These are phyloP conservation scores for Monilinia fructicola DNA, from an alignment of 2,329 filamentous ascomycete species.

Conservation along the genomic window DNA sequence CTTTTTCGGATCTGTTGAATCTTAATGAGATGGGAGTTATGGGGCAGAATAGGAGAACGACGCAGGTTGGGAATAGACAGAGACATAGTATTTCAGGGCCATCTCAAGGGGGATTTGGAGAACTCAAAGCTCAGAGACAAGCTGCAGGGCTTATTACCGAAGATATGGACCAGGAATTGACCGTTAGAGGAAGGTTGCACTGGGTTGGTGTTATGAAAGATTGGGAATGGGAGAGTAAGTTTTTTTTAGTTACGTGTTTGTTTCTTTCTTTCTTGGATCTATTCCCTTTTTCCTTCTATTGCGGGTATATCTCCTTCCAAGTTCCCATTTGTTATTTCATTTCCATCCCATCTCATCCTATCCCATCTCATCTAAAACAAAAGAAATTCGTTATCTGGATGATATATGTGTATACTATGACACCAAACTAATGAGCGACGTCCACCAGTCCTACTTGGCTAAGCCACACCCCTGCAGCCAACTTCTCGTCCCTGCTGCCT, in stretches of 20 bases:
- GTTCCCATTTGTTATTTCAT: too few relatives aligned
- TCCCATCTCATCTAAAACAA: not conserved
- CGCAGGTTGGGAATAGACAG: constrained; percentile 12
- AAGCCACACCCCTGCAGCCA: constrained; percentile 19
- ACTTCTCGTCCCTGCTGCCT: constrained; percentile 6
- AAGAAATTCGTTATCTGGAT: constrained; percentile 5
- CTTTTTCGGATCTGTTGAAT: constrained; percentile 38
- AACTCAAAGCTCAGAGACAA: constrained; percentile 28
- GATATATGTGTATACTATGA: not conserved
- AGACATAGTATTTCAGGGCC: constrained; percentile 26
- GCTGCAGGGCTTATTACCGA: constrained; percentile 38
- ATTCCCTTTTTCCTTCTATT: not conserved
- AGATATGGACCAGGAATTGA: constrained; percentile 57
- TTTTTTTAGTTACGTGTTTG: constrained; percentile 17
- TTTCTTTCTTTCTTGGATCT: not conserved
- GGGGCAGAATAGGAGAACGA: not conserved
- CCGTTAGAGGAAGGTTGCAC: constrained; percentile 64
- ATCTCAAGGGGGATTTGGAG: constrained; percentile 16
- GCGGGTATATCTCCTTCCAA: not conserved
- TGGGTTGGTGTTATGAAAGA: constrained; percentile 73
- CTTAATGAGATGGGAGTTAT: constrained; percentile 34
- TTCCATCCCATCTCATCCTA: not conserved
- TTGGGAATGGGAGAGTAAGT: constrained; percentile 70
- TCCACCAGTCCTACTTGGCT: constrained; percentile 19
- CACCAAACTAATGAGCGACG: not conserved